Conservation (phyloP, 2,329 filamentous ascomycete species). For the Westerdykella aurantiaca region DNA sequence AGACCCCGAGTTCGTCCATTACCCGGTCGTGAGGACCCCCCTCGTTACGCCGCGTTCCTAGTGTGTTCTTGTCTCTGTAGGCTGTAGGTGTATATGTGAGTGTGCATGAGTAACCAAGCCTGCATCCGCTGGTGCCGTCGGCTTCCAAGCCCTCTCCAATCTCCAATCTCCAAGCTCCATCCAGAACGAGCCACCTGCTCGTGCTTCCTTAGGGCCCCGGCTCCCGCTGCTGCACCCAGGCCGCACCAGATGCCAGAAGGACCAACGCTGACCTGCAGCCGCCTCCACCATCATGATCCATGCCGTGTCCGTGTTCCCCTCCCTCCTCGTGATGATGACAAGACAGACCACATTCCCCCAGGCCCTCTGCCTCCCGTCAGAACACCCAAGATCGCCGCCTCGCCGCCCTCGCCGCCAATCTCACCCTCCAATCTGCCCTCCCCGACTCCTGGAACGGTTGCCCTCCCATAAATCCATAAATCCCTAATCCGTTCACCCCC, state of each 20-base stretch:
- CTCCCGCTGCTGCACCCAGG: not conserved
- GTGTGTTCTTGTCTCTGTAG: too few relatives aligned
- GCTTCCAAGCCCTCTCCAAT: not conserved
- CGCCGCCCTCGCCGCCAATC: not conserved
- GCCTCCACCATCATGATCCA: not conserved
- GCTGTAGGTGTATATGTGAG: too few relatives aligned
- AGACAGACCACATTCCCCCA: too few relatives aligned
- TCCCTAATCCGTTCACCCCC: slow-evolving; percentile 18
- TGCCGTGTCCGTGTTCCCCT: not conserved
- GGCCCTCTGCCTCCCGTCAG: not conserved
- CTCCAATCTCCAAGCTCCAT: not conserved
- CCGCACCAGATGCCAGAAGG: not conserved
- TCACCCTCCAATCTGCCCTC: not conserved
- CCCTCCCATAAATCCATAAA: slow-evolving; percentile 2
- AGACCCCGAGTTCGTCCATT: too few relatives aligned
- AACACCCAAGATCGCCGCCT: too few relatives aligned
- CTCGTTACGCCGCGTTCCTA: too few relatives aligned
- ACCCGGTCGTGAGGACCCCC: too few relatives aligned
- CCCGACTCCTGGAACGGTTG: slow-evolving; percentile 17
- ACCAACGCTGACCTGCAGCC: not conserved
- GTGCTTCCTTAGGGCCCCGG: not conserved
- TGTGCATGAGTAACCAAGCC: too few relatives aligned
- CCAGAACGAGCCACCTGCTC: not conserved
- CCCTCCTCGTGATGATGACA: not conserved
- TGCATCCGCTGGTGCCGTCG: too few relatives aligned